These are phyloP conservation scores for Agrocybe pediades DNA, from an alignment of 768 basidiomycete genomes.

Conservation along the genomic window DNA sequence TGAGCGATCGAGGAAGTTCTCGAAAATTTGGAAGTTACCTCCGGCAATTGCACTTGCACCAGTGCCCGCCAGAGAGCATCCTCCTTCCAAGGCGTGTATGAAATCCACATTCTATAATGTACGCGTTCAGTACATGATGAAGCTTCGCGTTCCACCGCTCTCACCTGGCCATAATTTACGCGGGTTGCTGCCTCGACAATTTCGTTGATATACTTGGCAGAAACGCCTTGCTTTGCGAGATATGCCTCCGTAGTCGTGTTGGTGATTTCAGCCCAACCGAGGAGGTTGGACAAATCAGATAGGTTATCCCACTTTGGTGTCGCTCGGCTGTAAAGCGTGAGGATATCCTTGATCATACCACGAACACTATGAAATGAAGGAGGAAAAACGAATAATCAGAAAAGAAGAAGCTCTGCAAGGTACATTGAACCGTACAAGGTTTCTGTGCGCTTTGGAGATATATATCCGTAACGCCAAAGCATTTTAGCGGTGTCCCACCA, in stretches of 20 bases:
- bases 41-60: conserved; percentile 69
- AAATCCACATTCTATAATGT: conserved; percentile 55
- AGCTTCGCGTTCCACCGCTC: conserved; percentile 4
- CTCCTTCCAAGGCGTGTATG: conserved; percentile 79
- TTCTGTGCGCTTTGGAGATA: conserved; percentile 58
- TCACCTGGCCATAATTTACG: conserved; percentile 82
- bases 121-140: conserved; percentile 1
- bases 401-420: not conserved
- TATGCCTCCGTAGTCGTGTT: conserved; percentile 59
- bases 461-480: conserved; percentile 76
- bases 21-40: conserved; percentile 87
- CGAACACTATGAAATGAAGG: conserved; percentile 48
- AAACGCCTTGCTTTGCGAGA: conserved; percentile 54
- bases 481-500: conserved; percentile 80
- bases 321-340: conserved; percentile 54
- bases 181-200: conserved; percentile 79
- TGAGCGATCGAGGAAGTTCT: conserved; percentile 73
- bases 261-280: conserved; percentile 52
- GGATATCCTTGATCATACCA: conserved; percentile 50
- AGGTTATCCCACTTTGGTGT: conserved; percentile 68
- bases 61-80: conserved; percentile 68
- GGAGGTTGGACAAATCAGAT: conserved; percentile 48
- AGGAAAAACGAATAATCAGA: not conserved
- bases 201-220: conserved; percentile 64
- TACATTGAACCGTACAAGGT: conserved; percentile 42